phyloP scores from a whole-genome alignment of 2,329 filamentous ascomycete genomes.

The Trichothecium sympodiale region DNA sequence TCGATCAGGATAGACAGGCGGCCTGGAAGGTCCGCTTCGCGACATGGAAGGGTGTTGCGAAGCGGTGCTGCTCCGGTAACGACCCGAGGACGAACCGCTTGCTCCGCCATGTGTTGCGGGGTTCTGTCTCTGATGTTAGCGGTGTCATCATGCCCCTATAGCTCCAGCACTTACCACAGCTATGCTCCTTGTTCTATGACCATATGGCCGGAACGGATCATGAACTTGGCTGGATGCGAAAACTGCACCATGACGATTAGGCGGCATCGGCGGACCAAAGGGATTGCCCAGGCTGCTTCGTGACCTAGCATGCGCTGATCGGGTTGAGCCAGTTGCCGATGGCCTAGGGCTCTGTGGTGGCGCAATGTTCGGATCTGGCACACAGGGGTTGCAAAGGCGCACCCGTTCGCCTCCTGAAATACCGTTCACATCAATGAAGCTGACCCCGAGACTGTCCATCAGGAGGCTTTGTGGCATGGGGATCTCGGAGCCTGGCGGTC shows the following conservation, averaged over 20 bases:
- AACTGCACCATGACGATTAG: conserved; percentile 23
- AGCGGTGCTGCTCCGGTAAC: conserved; percentile 14
- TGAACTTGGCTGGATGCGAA: conserved; percentile 14
- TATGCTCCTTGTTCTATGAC: conserved; percentile 30
- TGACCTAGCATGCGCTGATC: conserved; percentile 30
- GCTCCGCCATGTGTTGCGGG: conserved; percentile 10
- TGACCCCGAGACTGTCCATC: conserved; percentile 25
- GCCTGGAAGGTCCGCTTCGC: conserved; percentile 5
- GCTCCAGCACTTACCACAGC: conserved; percentile 30
- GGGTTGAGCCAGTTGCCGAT: conserved; percentile 20
- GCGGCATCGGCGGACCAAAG: conserved; percentile 15
- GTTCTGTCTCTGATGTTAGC: conserved; percentile 4
- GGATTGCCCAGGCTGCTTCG: conserved; percentile 29
- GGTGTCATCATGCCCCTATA: too few relatives aligned
- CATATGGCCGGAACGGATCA: conserved; percentile 8
- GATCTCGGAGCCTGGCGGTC: conserved; percentile 46
- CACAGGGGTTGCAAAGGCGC: conserved; percentile 50
- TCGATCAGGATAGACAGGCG: conserved; percentile 15
- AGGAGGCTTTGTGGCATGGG: conserved; percentile 22
- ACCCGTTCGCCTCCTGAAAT: conserved; percentile 46
- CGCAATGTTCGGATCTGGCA: conserved; percentile 49
- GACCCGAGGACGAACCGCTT: conserved; percentile 15
- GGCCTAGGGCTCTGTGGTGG: conserved; percentile 35
- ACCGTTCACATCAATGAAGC: conserved; percentile 31
- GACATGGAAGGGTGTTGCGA: conserved; percentile 20